These are phyloP conservation scores for Aureobasidium sp. DNA, from an alignment of 2,329 filamentous ascomycete species.

Conservation along the genomic window DNA sequence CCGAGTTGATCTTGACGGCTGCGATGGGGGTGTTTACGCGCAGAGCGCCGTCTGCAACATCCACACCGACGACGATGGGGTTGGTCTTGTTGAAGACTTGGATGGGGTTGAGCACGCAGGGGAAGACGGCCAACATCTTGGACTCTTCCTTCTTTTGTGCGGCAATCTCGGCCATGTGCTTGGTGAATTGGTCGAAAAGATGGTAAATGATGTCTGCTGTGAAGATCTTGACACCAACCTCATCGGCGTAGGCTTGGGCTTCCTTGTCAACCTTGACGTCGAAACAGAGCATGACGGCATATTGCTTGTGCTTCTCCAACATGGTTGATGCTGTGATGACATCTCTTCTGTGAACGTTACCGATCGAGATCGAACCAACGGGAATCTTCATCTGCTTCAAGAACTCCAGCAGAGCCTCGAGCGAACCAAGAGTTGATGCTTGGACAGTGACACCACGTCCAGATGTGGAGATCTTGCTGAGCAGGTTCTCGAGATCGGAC, in stretches of 20 bases:
- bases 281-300: conserved; percentile 99
- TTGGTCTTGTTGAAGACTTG: conserved; percentile 98
- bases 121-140: conserved; percentile 94
- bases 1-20: conserved; percentile 71
- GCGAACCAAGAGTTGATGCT: conserved; percentile 91
- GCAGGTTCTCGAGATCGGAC: conserved; percentile 82
- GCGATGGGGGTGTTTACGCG: conserved; percentile 84
- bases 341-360: conserved; percentile 95
- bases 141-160: conserved; percentile 94
- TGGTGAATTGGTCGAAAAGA: conserved; percentile 91
- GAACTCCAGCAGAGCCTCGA: conserved; percentile 95
- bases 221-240: conserved; percentile 95
- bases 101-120: conserved; percentile 80
- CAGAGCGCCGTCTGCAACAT: conserved; percentile 85
- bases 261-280: conserved; percentile 99
- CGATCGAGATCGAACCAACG: conserved; percentile 93
- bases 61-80: conserved; percentile 90
- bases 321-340: conserved; percentile 91
- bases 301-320: conserved; percentile 91
- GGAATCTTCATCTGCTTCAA: conserved; percentile 93
- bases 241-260: conserved; percentile 80
- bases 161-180: conserved; percentile 79
- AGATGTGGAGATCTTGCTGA: conserved; percentile 84
- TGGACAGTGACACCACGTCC: conserved; percentile 95
- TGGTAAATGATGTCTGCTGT: conserved; percentile 99